These are phyloP conservation scores for Lagerstroemia speciosa DNA, from an alignment of 345 rosid species.

Conservation along the genomic window DNA sequence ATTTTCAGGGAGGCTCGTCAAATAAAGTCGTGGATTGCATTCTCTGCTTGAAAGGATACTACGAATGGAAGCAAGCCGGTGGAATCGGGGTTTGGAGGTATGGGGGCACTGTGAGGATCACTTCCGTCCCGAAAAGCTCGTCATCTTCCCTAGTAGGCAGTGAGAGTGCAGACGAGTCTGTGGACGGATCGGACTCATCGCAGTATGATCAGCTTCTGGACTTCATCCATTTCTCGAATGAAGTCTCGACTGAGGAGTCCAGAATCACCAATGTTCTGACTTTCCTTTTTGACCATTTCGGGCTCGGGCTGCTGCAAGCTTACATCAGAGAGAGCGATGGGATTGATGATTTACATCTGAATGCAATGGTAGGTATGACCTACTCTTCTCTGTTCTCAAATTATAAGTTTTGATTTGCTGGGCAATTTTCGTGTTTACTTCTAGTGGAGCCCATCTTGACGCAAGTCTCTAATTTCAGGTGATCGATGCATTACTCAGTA, in stretches of 20 bases:
- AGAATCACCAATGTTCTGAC: slow-evolving; percentile 61
- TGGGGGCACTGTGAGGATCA: slow-evolving; percentile 92
- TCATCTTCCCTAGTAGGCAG: slow-evolving; percentile 50
- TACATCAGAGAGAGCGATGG: slow-evolving; percentile 65
- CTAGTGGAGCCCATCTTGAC: not conserved
- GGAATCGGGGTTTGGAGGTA: slow-evolving; percentile 96
- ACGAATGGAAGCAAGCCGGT: slow-evolving; percentile 92
- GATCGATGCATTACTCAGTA: slow-evolving; percentile 68
- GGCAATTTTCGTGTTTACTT: not conserved
- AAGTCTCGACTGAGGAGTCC: slow-evolving; percentile 65
- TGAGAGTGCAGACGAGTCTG: slow-evolving; percentile 75
- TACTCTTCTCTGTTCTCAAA: slow-evolving; percentile 8
- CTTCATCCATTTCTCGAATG: slow-evolving; percentile 78
- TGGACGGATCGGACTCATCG: slow-evolving; percentile 81
- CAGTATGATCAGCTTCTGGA: slow-evolving; percentile 82
- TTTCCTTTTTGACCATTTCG: slow-evolving; percentile 79
- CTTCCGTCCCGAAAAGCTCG: slow-evolving; percentile 64
- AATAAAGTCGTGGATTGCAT: slow-evolving; percentile 96
- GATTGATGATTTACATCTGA: slow-evolving; percentile 61
- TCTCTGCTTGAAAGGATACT: slow-evolving; percentile 85
- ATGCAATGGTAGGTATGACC: slow-evolving; percentile 90
- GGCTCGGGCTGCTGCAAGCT: slow-evolving; percentile 71
- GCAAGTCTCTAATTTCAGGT: slow-evolving; percentile 29
- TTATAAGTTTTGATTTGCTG: not conserved
- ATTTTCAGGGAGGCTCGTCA: slow-evolving; percentile 80